Evolutionary conservation across 208 protist species (phyloP).

Genomic region (Leishmania tarentolae): DNA sequence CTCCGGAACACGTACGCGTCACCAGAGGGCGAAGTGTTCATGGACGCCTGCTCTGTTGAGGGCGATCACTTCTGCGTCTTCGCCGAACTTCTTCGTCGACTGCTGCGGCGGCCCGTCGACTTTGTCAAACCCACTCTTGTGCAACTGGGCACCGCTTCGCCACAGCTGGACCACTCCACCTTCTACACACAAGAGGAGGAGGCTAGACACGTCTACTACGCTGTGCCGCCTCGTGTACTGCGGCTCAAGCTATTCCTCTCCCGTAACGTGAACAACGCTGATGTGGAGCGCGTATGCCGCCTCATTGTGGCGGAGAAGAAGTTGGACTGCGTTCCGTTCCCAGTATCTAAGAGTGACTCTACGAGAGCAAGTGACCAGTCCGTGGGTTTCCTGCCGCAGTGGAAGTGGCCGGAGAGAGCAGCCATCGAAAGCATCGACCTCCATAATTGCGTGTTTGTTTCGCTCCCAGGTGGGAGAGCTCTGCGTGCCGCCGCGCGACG

Average conservation of each 20-base stretch:
- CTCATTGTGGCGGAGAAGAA: slow-evolving; percentile 23
- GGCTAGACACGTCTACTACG: slow-evolving; percentile 15
- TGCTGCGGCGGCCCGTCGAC: slow-evolving; percentile 13
- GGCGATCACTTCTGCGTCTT: slow-evolving; percentile 38
- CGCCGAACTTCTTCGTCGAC: slow-evolving; percentile 22
- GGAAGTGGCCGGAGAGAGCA: slow-evolving; percentile 31
- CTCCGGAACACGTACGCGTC: slow-evolving; percentile 24
- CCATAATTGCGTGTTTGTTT: slow-evolving; percentile 33
- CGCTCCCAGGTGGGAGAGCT: slow-evolving; percentile 38
- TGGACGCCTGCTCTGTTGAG: slow-evolving; percentile 31
- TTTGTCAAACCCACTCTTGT: slow-evolving; percentile 19
- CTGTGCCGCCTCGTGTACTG: slow-evolving; percentile 24
- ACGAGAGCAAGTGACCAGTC: neutral
- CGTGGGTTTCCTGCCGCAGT: slow-evolving; percentile 14
- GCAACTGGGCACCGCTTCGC: neutral
- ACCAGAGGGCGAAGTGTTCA: slow-evolving; percentile 28
- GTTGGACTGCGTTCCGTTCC: slow-evolving; percentile 9
- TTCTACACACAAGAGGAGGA: neutral
- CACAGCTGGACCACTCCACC: neutral
- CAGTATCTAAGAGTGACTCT: neutral
- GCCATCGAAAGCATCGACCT: slow-evolving; percentile 32
- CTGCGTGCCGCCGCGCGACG: slow-evolving; percentile 35
- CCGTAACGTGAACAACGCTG: slow-evolving; percentile 26
- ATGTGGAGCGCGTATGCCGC: slow-evolving; percentile 26
- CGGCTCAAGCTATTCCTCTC: slow-evolving; percentile 32